Evolutionary conservation across 2,329 filamentous ascomycete genomes (phyloP).

Genomic region (Exophiala xenobiotica): DNA sequence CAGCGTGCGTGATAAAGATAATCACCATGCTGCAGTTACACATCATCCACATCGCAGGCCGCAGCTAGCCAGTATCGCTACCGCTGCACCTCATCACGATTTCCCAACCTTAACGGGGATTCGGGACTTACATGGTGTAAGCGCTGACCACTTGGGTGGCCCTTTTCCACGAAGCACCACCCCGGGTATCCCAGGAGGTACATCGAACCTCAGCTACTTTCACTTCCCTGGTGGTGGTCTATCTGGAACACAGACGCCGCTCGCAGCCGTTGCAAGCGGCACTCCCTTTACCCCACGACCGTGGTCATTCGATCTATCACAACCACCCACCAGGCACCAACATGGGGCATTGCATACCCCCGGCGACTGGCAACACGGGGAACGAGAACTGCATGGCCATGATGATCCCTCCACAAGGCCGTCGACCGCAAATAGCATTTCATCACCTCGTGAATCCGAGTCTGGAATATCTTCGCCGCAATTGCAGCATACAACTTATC

Average conservation of each 20-base stretch:
- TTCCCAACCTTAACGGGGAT: constrained; percentile 33
- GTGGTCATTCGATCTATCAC: constrained; percentile 17
- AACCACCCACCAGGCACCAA: not conserved
- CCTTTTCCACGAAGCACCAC: constrained; percentile 48
- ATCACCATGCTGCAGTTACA: not conserved
- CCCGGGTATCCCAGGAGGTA: constrained; percentile 49
- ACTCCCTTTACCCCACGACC: constrained; percentile 39
- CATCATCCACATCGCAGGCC: constrained; percentile 27
- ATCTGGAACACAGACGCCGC: constrained; percentile 50
- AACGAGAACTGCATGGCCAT: constrained; percentile 33
- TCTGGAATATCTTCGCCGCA: constrained; percentile 25
- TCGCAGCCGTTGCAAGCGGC: constrained; percentile 47
- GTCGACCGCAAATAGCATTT: constrained; percentile 39
- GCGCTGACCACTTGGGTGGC: constrained; percentile 38
- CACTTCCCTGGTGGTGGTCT: constrained; percentile 49
- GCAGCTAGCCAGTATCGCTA: constrained; percentile 35
- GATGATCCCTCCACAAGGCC: constrained; percentile 43
- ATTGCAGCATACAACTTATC: constrained; percentile 10
- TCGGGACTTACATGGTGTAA: constrained; percentile 28
- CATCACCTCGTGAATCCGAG: constrained; percentile 25
- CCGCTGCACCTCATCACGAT: constrained; percentile 35
- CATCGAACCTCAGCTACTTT: constrained; percentile 51
- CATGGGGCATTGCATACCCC: not conserved
- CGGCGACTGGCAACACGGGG: not conserved
- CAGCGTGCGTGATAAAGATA: not conserved